Percentiles rank a stretch among this genome's conserved stretches.
Conservation (phyloP, 495 filamentous ascomycete genomes). For the Xylaria scruposa region DNA sequence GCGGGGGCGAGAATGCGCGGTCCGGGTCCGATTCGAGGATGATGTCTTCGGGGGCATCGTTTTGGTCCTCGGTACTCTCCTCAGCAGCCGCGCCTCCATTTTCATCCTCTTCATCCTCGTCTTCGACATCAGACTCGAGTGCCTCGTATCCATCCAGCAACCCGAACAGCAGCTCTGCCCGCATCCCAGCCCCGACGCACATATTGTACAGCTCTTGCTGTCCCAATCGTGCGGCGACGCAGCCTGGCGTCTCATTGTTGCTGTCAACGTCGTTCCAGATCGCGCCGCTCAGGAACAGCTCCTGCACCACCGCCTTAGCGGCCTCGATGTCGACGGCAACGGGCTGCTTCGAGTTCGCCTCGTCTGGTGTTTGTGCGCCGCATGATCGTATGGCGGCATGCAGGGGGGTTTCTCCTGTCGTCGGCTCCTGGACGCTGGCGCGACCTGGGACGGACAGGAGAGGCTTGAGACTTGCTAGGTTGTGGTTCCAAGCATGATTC, state of each 20-base stretch:
- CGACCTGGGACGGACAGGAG: constrained; percentile 69
- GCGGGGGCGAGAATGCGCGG: constrained; percentile 45
- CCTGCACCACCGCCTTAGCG: constrained; percentile 69
- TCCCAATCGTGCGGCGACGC: constrained; percentile 76
- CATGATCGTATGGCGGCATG: constrained; percentile 91
- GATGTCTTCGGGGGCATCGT: constrained; percentile 29
- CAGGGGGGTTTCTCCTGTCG: constrained; percentile 85
- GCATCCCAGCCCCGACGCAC: constrained; percentile 88
- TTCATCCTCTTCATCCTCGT: constrained; percentile 59
- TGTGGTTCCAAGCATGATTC: constrained; percentile 82
- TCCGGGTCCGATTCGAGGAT: constrained; percentile 44
- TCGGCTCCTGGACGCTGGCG: constrained; percentile 81
- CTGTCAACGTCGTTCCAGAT: constrained; percentile 97
- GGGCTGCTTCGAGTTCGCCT: constrained; percentile 51
- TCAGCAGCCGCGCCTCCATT: constrained; percentile 27
- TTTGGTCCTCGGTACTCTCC: not conserved
- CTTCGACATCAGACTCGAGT: constrained; percentile 67
- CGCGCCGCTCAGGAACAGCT: constrained; percentile 84
- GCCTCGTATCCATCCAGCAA: constrained; percentile 78
- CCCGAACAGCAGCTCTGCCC: constrained; percentile 85
- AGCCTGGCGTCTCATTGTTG: constrained; percentile 89
- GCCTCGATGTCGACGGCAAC: constrained; percentile 49
- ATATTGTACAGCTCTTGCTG: constrained; percentile 78
- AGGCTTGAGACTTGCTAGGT: constrained; percentile 72
- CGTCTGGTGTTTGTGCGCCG: not conserved